Evolutionary conservation across 495 filamentous ascomycete genomes (phyloP).

Genomic region (Tuber melanosporum): DNA sequence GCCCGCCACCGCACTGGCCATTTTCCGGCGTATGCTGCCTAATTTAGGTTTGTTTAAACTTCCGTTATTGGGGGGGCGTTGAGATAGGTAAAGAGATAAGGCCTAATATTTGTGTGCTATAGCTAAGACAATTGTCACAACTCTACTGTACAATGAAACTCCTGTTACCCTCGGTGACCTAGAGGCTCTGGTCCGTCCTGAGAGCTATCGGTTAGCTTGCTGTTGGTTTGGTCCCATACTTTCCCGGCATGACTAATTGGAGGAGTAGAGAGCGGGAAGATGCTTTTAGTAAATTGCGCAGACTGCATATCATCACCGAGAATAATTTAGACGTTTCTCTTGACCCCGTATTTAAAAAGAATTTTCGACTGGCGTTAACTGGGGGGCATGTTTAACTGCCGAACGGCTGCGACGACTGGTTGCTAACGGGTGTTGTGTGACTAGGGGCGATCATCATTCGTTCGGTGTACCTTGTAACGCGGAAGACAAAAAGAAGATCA

Average conservation of each 20-base stretch:
- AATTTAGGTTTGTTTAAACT: conserved; percentile 60
- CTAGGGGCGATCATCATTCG: conserved; percentile 63
- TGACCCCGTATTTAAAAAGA: conserved; percentile 37
- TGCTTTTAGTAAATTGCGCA: conserved; percentile 68
- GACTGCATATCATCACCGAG: conserved; percentile 68
- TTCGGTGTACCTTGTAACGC: conserved; percentile 75
- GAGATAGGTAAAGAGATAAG: background rate
- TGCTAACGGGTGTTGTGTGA: background rate
- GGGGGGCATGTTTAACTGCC: conserved; percentile 50
- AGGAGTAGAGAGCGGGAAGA: conserved; percentile 64
- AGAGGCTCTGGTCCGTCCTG: conserved; percentile 72
- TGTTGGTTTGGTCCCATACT: background rate
- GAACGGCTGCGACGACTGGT: background rate
- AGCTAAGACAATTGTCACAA: conserved; percentile 96
- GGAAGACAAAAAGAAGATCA: conserved; percentile 54
- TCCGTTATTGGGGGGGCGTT: background rate
- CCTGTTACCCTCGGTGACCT: conserved; percentile 69
- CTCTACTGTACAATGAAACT: conserved; percentile 74
- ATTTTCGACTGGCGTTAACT: conserved; percentile 66
- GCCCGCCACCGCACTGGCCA: conserved; percentile 87
- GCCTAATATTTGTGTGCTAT: conserved; percentile 13
- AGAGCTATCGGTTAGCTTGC: conserved; percentile 56
- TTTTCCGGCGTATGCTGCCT: conserved; percentile 94
- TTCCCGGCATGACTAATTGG: conserved; percentile 3
- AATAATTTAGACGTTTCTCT: conserved; percentile 22